Base-by-base conservation (phyloP, 495 filamentous ascomycete genomes). In the Penicillium waksmanii region DNA sequence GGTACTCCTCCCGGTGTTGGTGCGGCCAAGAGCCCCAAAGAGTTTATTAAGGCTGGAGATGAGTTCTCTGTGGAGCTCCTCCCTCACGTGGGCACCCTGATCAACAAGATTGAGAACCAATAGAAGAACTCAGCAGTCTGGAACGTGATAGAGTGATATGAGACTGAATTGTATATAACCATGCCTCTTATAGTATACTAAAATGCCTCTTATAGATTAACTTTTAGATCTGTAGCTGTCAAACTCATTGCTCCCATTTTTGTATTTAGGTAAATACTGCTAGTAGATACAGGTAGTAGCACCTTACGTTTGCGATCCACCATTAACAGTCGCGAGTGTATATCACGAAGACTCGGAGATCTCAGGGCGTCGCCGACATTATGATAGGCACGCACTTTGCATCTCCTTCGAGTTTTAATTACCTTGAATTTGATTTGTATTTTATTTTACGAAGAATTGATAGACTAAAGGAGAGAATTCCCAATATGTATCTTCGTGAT, bases 1-100 rank as follows among this genome's bases (percentile, higher is more conserved):
- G 91, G 91, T 55, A 96, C 91, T 65, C 84, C 84, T 2, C 72
- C 78, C 10, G 79, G 79, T 10, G 77, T 82, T 19, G 79, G 79
- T 25, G 74, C 79, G 11, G 81, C 80, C 34, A 85, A 82, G 78
- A 84, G 82, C 44, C 77, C 78, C 12, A 75, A 80, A 67, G 76
- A 80, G 51, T 85, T 77, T 48, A 66, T 89, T 60, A 82, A 83
- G 68, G 73, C 81, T 40, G 85, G 82, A 0, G 85, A 87, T 65
- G 80, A 84, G 51, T 85, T 89, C 9, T 78, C 82, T 53, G 84
- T 89, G 8, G 73, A 83, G 67, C 70, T 87, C 57, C 69, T 74
- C 19, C 76, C 76, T 11, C 64, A 74, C 60, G 68, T 79, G 9
- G 76, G 75, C 19, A 79, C 76, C 0, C 62, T 77, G 51, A 72